Percentiles rank a stretch among this genome's conserved stretches.
These are phyloP conservation scores for Xylaria cubensis DNA, from an alignment of 495 filamentous ascomycete species.

Conservation along the genomic window DNA sequence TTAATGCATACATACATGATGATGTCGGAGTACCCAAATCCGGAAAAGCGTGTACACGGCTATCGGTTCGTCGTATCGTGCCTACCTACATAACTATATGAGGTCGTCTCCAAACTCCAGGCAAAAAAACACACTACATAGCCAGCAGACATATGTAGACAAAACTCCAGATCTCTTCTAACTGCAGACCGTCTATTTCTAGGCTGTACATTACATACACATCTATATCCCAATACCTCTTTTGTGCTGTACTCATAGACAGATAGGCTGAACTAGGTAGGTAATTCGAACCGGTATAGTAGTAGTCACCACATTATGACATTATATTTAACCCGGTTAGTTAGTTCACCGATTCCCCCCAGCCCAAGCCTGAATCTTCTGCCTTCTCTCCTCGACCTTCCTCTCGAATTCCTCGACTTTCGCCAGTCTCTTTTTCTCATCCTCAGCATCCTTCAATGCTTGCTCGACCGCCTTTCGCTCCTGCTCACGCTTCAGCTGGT, in stretches of 20 bases:
- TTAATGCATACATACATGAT: neutral
- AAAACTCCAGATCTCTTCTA: neutral
- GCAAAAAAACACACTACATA: no score
- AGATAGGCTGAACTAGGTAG: neutral
- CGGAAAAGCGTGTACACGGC: no score
- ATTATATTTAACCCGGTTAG: neutral
- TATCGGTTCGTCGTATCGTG: no score
- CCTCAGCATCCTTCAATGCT: constrained; percentile 58
- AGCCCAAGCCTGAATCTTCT: constrained; percentile 34
- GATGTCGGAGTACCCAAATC: no score
- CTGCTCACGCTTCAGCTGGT: constrained; percentile 83
- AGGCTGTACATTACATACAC: constrained; percentile 18
- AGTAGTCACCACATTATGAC: no score
- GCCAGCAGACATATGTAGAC: neutral
- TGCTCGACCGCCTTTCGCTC: constrained; percentile 69
- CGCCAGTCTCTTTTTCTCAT: constrained; percentile 57
- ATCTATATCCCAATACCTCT: constrained; percentile 10
- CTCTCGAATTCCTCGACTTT: constrained; percentile 60
- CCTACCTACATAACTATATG: no score
- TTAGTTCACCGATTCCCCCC: constrained; percentile 14
- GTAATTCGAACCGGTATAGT: neutral
- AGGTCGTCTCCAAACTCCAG: no score
- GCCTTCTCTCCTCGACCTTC: constrained; percentile 48
- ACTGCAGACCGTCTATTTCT: constrained; percentile 20
- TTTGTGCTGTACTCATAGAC: neutral